Base-by-base conservation (phyloP, 2,329 filamentous ascomycete genomes). In the Chaetomium olivaceum region DNA sequence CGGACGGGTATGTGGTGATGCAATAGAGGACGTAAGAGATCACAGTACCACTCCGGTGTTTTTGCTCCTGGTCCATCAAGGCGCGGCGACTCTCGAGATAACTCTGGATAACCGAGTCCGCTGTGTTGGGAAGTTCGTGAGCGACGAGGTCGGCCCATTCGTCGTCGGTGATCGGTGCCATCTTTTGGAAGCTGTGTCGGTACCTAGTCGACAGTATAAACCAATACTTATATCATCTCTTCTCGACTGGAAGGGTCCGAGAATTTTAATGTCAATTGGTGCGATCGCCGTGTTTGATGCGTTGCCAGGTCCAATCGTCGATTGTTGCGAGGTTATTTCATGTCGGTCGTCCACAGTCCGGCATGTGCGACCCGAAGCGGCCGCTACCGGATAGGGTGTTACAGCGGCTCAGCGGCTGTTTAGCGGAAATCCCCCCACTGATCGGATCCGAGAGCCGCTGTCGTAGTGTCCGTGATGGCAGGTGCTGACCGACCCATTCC, bases 1-100 rank as follows among this genome's bases (percentile, higher is more conserved):
- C n/a, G 46, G 9, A 23, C 46, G 11, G 29, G 73, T n/a, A n/a
- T n/a, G n/a, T 62, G 75, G 19, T 75, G 50, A 55, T 55, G 19
- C 6, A 39, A 39, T 5, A 39, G 19, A 21, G 16, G 75, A 74
- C 56, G 77, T 76, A 48, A 65, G 75, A 36, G 43, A 31, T 58
- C 14, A n/a, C 23, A 27, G 33, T 76, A 91, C 92, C 93, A 76
- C 92, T 93, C 66, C 93, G 88, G 73, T 91, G 86, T 73, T 88
- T 90, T 77, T 91, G 89, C 77, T 98, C 95, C 74, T 96, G 86
- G 21, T 83, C 83, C 64, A 97, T 90, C 61, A 98, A 83, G 29
- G 87, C 88, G 71, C 89, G 84, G 59, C 93, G 87, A 25, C 92
- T 92, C 52, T 86, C 79, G 48, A 96, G 80, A 74, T 96, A 97